Percentiles rank a stretch among this genome's conserved stretches.
phyloP scores from a whole-genome alignment of 495 filamentous ascomycete genomes.

The Schizothecium vesticola region DNA sequence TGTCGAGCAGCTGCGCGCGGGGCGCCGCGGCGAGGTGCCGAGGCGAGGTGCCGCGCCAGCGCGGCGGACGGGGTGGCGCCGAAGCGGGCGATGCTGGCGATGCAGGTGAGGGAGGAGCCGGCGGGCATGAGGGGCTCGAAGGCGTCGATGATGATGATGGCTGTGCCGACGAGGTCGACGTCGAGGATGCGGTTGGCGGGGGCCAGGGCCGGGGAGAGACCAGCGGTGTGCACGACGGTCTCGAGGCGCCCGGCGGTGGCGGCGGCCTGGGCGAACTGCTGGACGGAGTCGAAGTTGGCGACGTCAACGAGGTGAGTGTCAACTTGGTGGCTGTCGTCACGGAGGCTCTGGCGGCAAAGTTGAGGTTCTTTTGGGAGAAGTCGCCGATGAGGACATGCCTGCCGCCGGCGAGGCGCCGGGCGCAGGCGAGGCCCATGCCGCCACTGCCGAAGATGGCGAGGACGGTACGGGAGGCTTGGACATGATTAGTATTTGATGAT shows the following conservation, averaged over 20 bases:
- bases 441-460: constrained; percentile 20
- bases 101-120: constrained; percentile 16
- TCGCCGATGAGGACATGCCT: constrained; percentile 17
- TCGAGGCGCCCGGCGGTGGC: constrained; percentile 64
- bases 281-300: constrained; percentile 13
- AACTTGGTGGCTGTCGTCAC: constrained; percentile 14
- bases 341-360: constrained; percentile 12
- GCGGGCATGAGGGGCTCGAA: constrained; percentile 13
- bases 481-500: background rate
- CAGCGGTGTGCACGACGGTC: constrained; percentile 63
- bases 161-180: constrained; percentile 22
- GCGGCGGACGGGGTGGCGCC: constrained; percentile 6
- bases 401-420: constrained; percentile 15
- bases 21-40: constrained; percentile 13
- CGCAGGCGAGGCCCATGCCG: constrained; percentile 21
- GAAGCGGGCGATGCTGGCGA: constrained; percentile 20
- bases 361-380: constrained; percentile 13
- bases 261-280: constrained; percentile 42
- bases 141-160: constrained; percentile 23
- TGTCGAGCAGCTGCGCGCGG: constrained; percentile 11
- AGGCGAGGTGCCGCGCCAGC: constrained; percentile 12
- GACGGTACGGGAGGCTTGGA: constrained; percentile 7
- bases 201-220: constrained; percentile 20
- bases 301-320: constrained; percentile 21
- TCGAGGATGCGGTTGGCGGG: constrained; percentile 16